Conservation (phyloP, 2,329 filamentous ascomycete species). For the Curvularia lunata region DNA sequence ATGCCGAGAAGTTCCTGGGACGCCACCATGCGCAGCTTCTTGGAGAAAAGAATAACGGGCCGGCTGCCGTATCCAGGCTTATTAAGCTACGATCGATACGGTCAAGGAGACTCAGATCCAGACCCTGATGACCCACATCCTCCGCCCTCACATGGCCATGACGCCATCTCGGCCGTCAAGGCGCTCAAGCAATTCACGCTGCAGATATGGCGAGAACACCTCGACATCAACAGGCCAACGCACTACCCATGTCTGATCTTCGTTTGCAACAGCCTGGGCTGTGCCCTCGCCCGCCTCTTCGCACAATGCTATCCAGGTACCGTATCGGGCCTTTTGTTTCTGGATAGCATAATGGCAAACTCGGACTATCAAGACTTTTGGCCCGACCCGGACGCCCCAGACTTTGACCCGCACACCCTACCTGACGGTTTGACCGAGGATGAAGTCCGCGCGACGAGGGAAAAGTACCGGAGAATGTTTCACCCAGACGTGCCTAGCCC, state of each 20-base stretch:
- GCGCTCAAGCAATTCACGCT: slow-evolving; percentile 56
- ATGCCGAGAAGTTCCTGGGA: slow-evolving; percentile 51
- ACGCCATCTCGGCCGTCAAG: slow-evolving; percentile 52
- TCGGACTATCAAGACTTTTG: slow-evolving; percentile 62
- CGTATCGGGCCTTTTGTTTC: slow-evolving; percentile 57
- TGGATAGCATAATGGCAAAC: slow-evolving; percentile 66
- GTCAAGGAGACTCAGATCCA: slow-evolving; percentile 60
- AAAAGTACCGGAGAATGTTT: slow-evolving; percentile 52
- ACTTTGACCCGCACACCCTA: slow-evolving; percentile 53
- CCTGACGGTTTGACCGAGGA: slow-evolving; percentile 50
- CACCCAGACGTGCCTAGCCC: slow-evolving; percentile 58
- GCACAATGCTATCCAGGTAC: slow-evolving; percentile 55
- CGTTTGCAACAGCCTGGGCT: slow-evolving; percentile 61
- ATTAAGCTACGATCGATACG: slow-evolving; percentile 65
- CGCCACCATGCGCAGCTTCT: slow-evolving; percentile 40
- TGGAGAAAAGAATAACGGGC: slow-evolving; percentile 33
- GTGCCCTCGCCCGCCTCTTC: slow-evolving; percentile 60
- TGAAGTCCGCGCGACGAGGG: slow-evolving; percentile 45
- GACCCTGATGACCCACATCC: slow-evolving; percentile 50
- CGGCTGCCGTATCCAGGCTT: slow-evolving; percentile 50
- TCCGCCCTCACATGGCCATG: slow-evolving; percentile 55
- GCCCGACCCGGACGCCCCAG: slow-evolving; percentile 59
- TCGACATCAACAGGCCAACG: slow-evolving; percentile 44
- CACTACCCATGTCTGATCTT: slow-evolving; percentile 50
- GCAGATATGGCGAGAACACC: slow-evolving; percentile 48